A percentile compares a stretch with the other conserved stretches of the same genome.
Conservation (phyloP, 2,329 filamentous ascomycete species). For the Juglanconis juglandina region DNA sequence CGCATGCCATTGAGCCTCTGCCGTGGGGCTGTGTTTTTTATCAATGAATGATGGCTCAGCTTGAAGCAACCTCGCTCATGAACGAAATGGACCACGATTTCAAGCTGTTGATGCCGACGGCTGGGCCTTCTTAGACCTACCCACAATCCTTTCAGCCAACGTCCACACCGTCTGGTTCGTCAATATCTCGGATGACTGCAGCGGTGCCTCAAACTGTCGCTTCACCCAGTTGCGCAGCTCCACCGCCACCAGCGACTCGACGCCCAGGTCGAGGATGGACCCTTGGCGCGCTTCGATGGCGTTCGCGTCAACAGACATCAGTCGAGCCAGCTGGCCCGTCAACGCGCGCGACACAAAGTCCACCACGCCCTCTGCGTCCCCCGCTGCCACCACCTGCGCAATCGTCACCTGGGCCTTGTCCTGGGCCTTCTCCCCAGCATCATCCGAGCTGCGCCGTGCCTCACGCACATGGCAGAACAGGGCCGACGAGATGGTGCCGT, state of each 20-base stretch:
- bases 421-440: not conserved
- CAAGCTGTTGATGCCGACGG: too few relatives aligned
- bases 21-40: too few relatives aligned
- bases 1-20: too few relatives aligned
- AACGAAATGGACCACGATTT: too few relatives aligned
- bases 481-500: not conserved
- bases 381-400: not conserved
- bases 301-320: constrained; percentile 12
- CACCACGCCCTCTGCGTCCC: not conserved
- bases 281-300: constrained; percentile 1
- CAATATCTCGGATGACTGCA: constrained; percentile 52
- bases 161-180: constrained; percentile 10
- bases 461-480: not conserved
- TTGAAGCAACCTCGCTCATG: too few relatives aligned
- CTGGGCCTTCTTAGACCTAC: too few relatives aligned
- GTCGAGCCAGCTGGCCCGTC: not conserved
- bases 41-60: too few relatives aligned
- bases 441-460: too few relatives aligned
- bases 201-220: constrained; percentile 41
- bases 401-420: not conserved
- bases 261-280: constrained; percentile 24
- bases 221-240: constrained; percentile 49
- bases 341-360: not conserved
- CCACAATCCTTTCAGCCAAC: constrained; percentile 14
- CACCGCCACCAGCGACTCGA: constrained; percentile 48